Percentiles rank a stretch among this genome's conserved stretches.
Conservation (phyloP, 1,284 basidiomycete genomes). For the Pseudozyma sp. region DNA sequence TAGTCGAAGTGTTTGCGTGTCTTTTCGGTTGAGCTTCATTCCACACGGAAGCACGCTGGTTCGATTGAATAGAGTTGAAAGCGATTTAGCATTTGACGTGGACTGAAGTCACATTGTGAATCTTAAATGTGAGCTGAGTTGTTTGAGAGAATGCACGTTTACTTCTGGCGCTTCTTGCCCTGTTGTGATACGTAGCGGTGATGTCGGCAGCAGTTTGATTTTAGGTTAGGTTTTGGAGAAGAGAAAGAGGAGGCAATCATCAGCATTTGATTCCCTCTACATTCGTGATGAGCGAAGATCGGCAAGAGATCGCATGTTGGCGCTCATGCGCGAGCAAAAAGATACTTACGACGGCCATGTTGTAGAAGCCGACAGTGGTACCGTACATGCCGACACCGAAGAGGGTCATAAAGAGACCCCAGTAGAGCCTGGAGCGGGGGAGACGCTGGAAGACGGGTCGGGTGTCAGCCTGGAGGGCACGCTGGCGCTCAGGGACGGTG, state of each 20-base stretch:
- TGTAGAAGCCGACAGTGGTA: constrained; percentile 59
- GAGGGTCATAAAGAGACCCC: constrained; percentile 62
- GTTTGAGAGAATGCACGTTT: constrained; percentile 3
- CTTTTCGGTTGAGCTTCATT: too few species aligned
- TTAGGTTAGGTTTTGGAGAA: too few species aligned
- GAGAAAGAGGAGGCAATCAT: not conserved
- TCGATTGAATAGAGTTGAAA: too few species aligned
- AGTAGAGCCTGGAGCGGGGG: constrained; percentile 61
- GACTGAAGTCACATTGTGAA: too few species aligned
- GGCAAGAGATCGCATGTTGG: not conserved
- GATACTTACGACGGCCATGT: constrained; percentile 62
- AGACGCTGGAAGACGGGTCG: constrained; percentile 63
- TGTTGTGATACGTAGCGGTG: constrained; percentile 3
- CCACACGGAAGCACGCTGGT: too few species aligned
- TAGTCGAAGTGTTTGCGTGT: too few species aligned
- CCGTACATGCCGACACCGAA: constrained; percentile 65
- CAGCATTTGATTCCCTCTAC: constrained; percentile 1
- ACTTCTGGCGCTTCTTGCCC: constrained; percentile 50
- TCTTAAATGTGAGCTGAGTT: too few species aligned
- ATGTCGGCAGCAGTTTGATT: too few species aligned
- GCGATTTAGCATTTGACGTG: too few species aligned
- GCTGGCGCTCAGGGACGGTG: constrained; percentile 62
- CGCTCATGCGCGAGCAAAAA: not conserved
- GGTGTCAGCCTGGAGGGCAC: constrained; percentile 60
- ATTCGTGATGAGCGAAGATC: too few species aligned